phyloP scores from a whole-genome alignment of 768 basidiomycete genomes.

The Atractiella rhizophila region DNA sequence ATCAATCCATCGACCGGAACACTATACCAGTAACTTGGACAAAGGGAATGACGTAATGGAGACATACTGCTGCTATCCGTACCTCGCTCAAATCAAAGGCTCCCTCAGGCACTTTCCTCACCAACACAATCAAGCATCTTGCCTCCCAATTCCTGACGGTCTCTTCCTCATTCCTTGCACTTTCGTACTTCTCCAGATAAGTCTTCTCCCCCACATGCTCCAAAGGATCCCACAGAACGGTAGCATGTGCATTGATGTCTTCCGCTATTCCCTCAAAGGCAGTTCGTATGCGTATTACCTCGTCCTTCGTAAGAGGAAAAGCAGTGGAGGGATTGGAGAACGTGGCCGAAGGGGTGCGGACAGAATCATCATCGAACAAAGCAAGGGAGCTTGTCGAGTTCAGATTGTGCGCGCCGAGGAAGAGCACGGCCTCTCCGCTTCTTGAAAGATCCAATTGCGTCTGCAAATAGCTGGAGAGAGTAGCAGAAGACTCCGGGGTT shows the following conservation, averaged over 20 bases:
- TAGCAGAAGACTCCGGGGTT: background rate
- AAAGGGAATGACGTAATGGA: constrained; percentile 17
- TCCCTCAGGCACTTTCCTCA: background rate
- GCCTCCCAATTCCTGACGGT: background rate
- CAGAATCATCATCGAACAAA: constrained; percentile 1
- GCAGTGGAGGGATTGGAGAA: background rate
- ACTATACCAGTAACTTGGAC: constrained; percentile 11
- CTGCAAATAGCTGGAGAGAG: constrained; percentile 1
- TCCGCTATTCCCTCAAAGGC: background rate
- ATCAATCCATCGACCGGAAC: constrained; percentile 18
- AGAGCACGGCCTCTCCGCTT: constrained; percentile 21
- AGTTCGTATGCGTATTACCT: constrained; percentile 1
- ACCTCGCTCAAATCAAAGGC: background rate
- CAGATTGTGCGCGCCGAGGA: constrained; percentile 19
- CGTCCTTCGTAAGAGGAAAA: constrained; percentile 2
- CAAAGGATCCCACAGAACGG: constrained; percentile 6
- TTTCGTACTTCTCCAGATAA: constrained; percentile 2
- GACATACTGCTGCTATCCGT: background rate
- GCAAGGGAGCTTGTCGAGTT: background rate
- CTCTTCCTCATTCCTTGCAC: constrained; percentile 1
- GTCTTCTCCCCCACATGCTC: constrained; percentile 1
- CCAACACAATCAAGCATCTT: background rate
- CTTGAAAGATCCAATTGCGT: constrained; percentile 1
- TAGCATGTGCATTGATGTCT: constrained; percentile 2
- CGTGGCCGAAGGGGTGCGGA: background rate